Conservation (phyloP, 2,329 filamentous ascomycete species). For the Whalleya microplaca region DNA sequence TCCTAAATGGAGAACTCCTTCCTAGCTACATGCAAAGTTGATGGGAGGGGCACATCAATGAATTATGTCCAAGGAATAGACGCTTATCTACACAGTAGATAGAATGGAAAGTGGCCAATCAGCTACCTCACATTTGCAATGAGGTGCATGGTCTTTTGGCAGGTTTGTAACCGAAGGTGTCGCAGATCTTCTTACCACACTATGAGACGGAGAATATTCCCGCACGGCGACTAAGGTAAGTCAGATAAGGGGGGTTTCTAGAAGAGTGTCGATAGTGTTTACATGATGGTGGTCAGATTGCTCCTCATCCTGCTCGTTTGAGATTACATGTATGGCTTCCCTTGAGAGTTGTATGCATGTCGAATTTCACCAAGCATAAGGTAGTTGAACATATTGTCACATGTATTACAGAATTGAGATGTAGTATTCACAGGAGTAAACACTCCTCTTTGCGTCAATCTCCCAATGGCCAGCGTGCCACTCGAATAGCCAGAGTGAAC, state of each 20-base stretch:
- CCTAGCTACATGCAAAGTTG: background rate
- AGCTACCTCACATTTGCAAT: background rate
- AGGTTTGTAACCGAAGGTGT: slow-evolving; percentile 16
- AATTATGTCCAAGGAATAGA: background rate
- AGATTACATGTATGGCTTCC: no score
- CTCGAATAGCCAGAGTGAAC: no score
- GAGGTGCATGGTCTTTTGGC: slow-evolving; percentile 8
- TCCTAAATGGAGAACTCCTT: background rate
- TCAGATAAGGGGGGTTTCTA: background rate
- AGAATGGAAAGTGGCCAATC: background rate
- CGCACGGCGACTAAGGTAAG: background rate
- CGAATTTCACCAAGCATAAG: no score
- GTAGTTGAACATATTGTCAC: no score
- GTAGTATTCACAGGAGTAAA: no score
- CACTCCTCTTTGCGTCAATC: no score
- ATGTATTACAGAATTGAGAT: no score
- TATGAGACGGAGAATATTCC: background rate
- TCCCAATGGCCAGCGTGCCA: no score
- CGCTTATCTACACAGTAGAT: background rate
- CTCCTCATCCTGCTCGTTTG: background rate
- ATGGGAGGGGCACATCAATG: background rate
- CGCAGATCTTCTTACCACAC: slow-evolving; percentile 4
- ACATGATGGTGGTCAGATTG: background rate
- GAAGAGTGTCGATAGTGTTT: background rate
- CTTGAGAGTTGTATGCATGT: no score